Base-by-base conservation (phyloP, 768 basidiomycete genomes). In the Amanita exitialis region DNA sequence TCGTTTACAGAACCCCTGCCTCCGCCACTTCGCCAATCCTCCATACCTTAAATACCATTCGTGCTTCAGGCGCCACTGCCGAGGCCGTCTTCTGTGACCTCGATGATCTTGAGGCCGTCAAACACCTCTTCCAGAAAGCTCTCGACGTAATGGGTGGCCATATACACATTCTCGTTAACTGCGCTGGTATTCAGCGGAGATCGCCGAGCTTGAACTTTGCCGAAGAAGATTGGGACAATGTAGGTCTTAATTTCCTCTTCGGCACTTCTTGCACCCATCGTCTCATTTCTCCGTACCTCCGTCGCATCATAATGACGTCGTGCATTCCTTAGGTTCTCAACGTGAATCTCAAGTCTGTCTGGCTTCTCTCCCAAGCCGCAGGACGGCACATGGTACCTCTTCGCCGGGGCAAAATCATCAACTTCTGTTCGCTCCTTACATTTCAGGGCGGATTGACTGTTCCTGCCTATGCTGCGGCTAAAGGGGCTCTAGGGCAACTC, bases 381-480 rank as follows among this genome's bases (percentile, higher is more conserved):
- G 92, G 90, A 10, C 72, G 76, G 55, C 93, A 96, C 69, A 94
- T 94, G 91, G 79, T 93, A 9, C 81, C 74, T 49, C 79, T 69
- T 58, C 72, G 64, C 45, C 67, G 70, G 25, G 83, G 83, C 35
- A 84, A 84, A 61, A 83, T 88, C 59, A 83, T 88, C 69, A 86
- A 85, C 65, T 75, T 86, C 51, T 80, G 77, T 42, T 80, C 78
- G 28, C 66, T 82, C n/a, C 68, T 79, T 23, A 76, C 75, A 4
- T 80, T 75, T 65, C 78, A 82, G 61, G 80, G 78, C 49, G 83
- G 82, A 23, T 71, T 64, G 64, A 88, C 66, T 70, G 90, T 95
- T 36, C 90, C 92, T 16, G 93, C 93, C 9, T 95, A 95, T 61
- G 89, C 92, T 2, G 82, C 93, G 3, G 87, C 93, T 7, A 95